phyloP scores from a whole-genome alignment of 495 filamentous ascomycete genomes.

The Daldinia bambusicola region DNA sequence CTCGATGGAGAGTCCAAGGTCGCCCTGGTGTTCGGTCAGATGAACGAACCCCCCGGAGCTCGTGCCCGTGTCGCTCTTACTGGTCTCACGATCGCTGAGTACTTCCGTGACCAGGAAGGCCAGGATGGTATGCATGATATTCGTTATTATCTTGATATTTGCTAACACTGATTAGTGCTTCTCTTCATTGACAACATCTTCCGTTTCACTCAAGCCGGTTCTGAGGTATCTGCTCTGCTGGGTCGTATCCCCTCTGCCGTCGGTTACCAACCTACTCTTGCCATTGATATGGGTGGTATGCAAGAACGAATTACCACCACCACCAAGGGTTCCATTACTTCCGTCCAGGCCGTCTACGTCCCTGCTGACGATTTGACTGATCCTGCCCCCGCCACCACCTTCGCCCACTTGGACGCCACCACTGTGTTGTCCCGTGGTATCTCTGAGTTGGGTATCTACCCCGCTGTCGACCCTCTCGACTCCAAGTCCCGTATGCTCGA shows the following conservation, averaged over 20 bases:
- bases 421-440: constrained; percentile 99
- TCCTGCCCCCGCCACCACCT: constrained; percentile 98
- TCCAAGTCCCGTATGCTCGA: constrained; percentile 99
- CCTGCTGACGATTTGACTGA: constrained; percentile 99
- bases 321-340: constrained; percentile 99
- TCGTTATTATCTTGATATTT: not conserved
- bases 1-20: constrained; percentile 99
- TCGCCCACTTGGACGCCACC: constrained; percentile 99
- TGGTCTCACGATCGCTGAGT: constrained; percentile 87
- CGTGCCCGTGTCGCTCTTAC: constrained; percentile 99
- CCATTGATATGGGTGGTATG: constrained; percentile 99
- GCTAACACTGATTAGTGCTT: constrained; percentile 68
- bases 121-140: constrained; percentile 75
- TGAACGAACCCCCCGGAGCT: constrained; percentile 99
- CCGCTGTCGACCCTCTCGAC: constrained; percentile 98
- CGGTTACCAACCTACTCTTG: constrained; percentile 99
- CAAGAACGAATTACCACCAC: constrained; percentile 99
- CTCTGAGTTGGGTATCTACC: constrained; percentile 99
- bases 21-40: constrained; percentile 99
- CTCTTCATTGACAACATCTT: constrained; percentile 99
- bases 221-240: constrained; percentile 98
- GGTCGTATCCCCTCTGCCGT: constrained; percentile 99
- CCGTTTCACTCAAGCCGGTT: constrained; percentile 99
- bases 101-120: constrained; percentile 97
- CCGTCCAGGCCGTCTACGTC: constrained; percentile 99